Base-by-base conservation (phyloP, 139 green algal genomes). In the Yamagishiella unicocca region DNA sequence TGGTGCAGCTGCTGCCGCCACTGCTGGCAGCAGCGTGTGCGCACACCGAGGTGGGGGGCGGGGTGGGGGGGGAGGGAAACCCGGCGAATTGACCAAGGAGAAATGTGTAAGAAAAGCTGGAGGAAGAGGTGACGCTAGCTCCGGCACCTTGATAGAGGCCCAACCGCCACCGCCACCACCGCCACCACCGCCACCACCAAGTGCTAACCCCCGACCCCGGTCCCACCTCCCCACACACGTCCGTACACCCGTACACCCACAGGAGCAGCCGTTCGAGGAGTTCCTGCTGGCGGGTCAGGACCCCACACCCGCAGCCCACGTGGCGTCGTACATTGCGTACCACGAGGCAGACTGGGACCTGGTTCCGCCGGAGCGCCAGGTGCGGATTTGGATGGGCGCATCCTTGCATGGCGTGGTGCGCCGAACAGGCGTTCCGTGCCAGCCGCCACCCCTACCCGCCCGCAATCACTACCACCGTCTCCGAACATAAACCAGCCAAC, bases 271-370 rank as follows among this genome's bases (percentile, higher is more conserved):
- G 33, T 50, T 87, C 1, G 82, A 87, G 67, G 67, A 87, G 67
- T 87, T 50, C 29, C 66, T 87, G 66, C 71, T 87, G 29, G 50
- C 12, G 46, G 82, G 82, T 35, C 29, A 31, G 45, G 64, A 82
- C 24, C 74, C 85, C 31, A 33, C 38, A 42, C 83, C 88, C 2
- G 83, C 88, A 3, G 77, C 75, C 22, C 77, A 70, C n/a, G 37
- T 91, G 43, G 53, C 37, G 4, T 72, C 83, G 33, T 91, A 88
- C 77, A n/a, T 89, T 2, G 46, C 68, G 25, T 91, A 89, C 77
- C 31, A 78, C 10, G 82, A 91, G 76, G 67, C 55, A 8, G 77
- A 89, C 82, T 24, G 14, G 50, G 76, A 79, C 33, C 2, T 19
- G 29, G 29, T 14, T 22, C 74, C 68, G 2, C 37, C 80, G 12